Base-by-base conservation (phyloP, 2,329 filamentous ascomycete species). In the Epichloe festucae region DNA sequence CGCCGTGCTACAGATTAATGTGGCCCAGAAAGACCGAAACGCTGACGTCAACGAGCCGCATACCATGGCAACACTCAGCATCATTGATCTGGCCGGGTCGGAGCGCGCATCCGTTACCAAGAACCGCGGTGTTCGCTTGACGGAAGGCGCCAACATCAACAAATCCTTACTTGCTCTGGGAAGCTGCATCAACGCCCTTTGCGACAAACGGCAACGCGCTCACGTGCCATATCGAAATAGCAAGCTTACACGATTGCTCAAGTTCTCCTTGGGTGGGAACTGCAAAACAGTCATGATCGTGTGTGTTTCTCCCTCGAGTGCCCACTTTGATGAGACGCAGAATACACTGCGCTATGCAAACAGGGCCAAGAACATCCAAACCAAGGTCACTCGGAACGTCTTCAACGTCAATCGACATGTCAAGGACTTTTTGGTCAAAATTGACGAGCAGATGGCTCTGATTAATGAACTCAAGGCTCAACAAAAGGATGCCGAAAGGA, bases 221-320 rank as follows among this genome's bases (percentile, higher is more conserved):
- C 93, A 98, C 67, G 87, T 98, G 14, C 93, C 93, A 0, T 98
- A 98, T 71, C 82, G 93, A 60, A 97, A 98, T 71, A 97, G 91
- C 57, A 98, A 97, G 63, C 82, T 98, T 51, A 98, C 93, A 0
- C 84, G 93, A 50, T 75, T 98, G 4, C 79, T 98, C 50, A 98
- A 98, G 63, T 98, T 98, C 70, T 95, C 91, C 0, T 79, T 98
- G 0, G 93, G 93, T 34, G 93, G 93, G 3, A 98, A 98, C 68
- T 98, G 93, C 76, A 94, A 90, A 70, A 98, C 93, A 0, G 93
- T 98, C 65, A 98, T 98, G 93, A 97, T 98, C 66, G 93, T 98
- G 27, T 98, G 93, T 62, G 88, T 98, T 50, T 96, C 90, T 59
- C 93, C 93, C 1, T 96, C 89, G 1, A 97, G 93, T 62, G 86